Evolutionary conservation across 2,329 filamentous ascomycete genomes (phyloP).

Genomic region (Botrytis paeoniae): DNA sequence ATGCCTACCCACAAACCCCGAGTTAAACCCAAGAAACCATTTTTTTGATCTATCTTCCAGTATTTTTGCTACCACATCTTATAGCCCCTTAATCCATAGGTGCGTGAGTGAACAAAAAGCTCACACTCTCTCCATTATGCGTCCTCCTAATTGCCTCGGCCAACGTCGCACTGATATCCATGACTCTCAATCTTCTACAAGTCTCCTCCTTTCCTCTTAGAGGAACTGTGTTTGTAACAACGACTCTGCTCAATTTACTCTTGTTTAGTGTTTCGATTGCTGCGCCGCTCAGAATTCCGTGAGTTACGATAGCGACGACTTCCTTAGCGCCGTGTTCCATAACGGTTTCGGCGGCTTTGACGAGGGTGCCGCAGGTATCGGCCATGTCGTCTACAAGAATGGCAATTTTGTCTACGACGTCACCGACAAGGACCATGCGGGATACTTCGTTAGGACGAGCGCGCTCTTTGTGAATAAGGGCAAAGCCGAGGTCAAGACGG

Average conservation of each 20-base stretch:
- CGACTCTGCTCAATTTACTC: slow-evolving; percentile 71
- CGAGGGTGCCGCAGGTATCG: slow-evolving; percentile 85
- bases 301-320: slow-evolving; percentile 92
- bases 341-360: slow-evolving; percentile 85
- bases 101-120: slow-evolving; percentile 66
- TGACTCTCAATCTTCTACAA: slow-evolving; percentile 80
- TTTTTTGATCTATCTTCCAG: neutral
- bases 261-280: slow-evolving; percentile 73
- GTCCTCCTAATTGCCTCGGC: slow-evolving; percentile 69
- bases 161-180: slow-evolving; percentile 84
- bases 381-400: slow-evolving; percentile 99
- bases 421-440: slow-evolving; percentile 93
- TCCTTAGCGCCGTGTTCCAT: slow-evolving; percentile 82
- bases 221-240: slow-evolving; percentile 88
- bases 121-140: slow-evolving; percentile 66
- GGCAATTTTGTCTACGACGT: slow-evolving; percentile 84
- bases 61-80: neutral
- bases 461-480: slow-evolving; percentile 95
- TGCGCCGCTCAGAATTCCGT: slow-evolving; percentile 84
- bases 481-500: slow-evolving; percentile 84
- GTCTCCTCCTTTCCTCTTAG: slow-evolving; percentile 74
- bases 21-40: neutral
- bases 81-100: slow-evolving; percentile 44
- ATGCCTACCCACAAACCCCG: no score
- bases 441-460: slow-evolving; percentile 88